Evolutionary conservation across 1,284 basidiomycete genomes (phyloP), one percentile per base, ranked within the genome.

Genomic region (Volvariella volvacea): DNA sequence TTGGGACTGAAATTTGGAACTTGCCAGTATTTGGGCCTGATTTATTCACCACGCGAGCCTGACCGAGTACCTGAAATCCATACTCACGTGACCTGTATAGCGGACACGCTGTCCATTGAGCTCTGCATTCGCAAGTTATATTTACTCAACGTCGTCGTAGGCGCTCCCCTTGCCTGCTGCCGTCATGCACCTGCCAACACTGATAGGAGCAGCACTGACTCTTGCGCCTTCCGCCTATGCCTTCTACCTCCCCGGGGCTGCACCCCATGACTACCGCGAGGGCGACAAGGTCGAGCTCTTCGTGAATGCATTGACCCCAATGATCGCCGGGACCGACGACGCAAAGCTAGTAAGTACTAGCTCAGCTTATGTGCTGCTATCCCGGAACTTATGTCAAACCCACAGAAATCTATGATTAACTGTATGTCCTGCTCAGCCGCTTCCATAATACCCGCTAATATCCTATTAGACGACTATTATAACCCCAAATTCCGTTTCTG

Each of bases 401-500:
- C 21, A 4, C 52, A 89, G 86, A 88, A 84, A 84, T 89, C 86
- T 14, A 66, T 89, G 55, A 85, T 89, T 43, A 88, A 88, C 55
- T 88, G 86, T 88, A 53, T 53, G 77, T 54, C n/a, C 48, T 50
- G 39, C 46, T 46, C 3, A 36, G 32, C 36, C 12, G 39, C 33
- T 41, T 12, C 20, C 15, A 42, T 25, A 20, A 41, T 25, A 15
- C 22, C 14, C 15, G 39, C 25, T 19, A 17, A 38, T 45, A 25
- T 43, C 25, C 6, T 12, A 28, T 9, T 48, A 74, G 88, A 91
- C 60, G 91, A 95, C 62, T 95, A 92, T 64, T 95, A 95, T 66
- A 81, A 92, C 55, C 77, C 83, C 1, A 70, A 71, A 36, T 88
- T 98, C 53, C 83, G 84, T 51, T 98, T 98, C 64, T 98, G 95